phyloP scores from a whole-genome alignment of 768 basidiomycete genomes.

The Pholiota molesta region DNA sequence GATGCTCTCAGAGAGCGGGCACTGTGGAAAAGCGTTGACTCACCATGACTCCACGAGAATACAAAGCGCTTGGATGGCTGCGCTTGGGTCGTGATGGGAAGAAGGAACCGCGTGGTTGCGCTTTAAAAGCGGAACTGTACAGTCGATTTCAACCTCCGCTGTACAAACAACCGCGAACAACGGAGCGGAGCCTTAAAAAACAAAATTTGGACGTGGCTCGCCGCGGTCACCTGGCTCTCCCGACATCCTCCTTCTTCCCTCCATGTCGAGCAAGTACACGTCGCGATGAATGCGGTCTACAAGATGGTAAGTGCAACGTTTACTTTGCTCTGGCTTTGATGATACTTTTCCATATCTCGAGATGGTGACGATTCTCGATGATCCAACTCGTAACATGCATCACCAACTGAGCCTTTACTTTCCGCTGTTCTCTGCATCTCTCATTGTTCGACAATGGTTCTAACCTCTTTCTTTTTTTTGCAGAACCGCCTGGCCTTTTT shows the following conservation, averaged over 20 bases:
- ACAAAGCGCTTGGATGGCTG: not conserved
- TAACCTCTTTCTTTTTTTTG: not conserved
- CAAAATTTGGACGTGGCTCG: not conserved
- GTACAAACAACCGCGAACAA: conserved; percentile 8
- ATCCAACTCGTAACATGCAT: conserved; percentile 84
- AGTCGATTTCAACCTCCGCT: conserved; percentile 42
- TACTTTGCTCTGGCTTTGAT: conserved; percentile 42
- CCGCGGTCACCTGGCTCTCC: not conserved
- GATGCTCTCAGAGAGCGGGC: conserved; percentile 15
- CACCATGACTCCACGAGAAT: conserved; percentile 24
- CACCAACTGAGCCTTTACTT: conserved; percentile 51
- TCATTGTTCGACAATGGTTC: not conserved
- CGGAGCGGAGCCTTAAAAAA: conserved; percentile 26
- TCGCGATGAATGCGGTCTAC: not conserved
- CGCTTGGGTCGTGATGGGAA: not conserved
- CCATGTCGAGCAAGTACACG: not conserved
- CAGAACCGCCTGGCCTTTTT: too few species aligned
- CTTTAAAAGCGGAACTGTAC: conserved; percentile 39
- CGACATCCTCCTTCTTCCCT: not conserved
- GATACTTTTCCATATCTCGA: conserved; percentile 72
- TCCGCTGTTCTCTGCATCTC: conserved; percentile 16
- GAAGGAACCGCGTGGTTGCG: not conserved
- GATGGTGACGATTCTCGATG: conserved; percentile 71
- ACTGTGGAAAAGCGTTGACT: conserved; percentile 19
- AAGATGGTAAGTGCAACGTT: conserved; percentile 34